phyloP scores from a whole-genome alignment of 768 basidiomycete species.

The Hericium erinaceus region DNA sequence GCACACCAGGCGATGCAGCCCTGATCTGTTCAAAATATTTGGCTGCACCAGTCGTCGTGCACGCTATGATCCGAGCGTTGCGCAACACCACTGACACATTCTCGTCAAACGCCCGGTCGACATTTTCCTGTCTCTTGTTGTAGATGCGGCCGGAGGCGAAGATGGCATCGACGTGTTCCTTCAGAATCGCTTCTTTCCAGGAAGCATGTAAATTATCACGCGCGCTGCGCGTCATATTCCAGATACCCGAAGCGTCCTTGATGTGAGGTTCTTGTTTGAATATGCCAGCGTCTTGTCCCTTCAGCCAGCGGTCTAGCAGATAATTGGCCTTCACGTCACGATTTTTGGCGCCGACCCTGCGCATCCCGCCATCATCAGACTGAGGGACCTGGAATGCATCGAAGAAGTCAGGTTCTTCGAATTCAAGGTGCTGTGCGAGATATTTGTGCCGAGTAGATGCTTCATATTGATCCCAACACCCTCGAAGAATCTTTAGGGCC shows the following conservation, averaged over 20 bases:
- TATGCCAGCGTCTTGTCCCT: conserved; percentile 35
- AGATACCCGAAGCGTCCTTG: conserved; percentile 21
- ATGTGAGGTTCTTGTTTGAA: conserved; percentile 24
- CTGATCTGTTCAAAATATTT: conserved; percentile 43
- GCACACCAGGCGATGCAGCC: conserved; percentile 35
- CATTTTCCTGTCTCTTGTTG: conserved; percentile 28
- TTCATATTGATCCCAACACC: background rate
- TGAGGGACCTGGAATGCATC: conserved; percentile 36
- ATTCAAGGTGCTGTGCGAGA: conserved; percentile 41
- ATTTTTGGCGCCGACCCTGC: conserved; percentile 30
- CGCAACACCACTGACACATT: conserved; percentile 26
- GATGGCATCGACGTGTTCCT: conserved; percentile 26
- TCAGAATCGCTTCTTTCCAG: conserved; percentile 30
- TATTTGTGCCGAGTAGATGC: conserved; percentile 11
- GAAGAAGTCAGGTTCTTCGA: conserved; percentile 36
- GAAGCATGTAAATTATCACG: conserved; percentile 20
- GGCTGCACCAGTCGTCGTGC: conserved; percentile 63
- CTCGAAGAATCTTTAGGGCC: too few species aligned
- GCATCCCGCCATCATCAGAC: conserved; percentile 34
- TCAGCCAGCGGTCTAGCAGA: conserved; percentile 39
- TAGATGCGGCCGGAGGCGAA: conserved; percentile 25
- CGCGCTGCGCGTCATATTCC: conserved; percentile 24
- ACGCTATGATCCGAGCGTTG: conserved; percentile 49
- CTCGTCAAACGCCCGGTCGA: conserved; percentile 29
- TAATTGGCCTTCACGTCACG: conserved; percentile 27